phyloP scores from a whole-genome alignment of 2,329 filamentous ascomycete genomes.

The Colletotrichum sublineola region DNA sequence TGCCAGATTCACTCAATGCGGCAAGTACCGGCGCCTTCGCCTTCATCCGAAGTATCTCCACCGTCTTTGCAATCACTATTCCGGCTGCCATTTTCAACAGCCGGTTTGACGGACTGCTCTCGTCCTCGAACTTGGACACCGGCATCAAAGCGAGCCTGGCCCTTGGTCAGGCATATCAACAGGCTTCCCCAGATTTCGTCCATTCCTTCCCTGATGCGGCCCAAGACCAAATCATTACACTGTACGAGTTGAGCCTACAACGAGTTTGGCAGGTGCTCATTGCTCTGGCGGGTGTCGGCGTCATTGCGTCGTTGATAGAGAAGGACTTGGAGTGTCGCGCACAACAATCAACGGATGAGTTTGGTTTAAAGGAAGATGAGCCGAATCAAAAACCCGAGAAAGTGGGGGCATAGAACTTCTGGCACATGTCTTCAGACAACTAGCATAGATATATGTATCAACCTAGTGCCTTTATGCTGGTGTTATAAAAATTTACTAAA shows the following conservation, averaged over 20 bases:
- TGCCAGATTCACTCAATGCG: slow-evolving; percentile 54
- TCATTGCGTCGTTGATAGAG: slow-evolving; percentile 45
- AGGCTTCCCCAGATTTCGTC: background rate
- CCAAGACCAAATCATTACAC: background rate
- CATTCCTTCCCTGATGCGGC: background rate
- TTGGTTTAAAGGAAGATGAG: slow-evolving; percentile 4
- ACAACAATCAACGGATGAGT: slow-evolving; percentile 35
- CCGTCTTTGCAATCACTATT: slow-evolving; percentile 75
- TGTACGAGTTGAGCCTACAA: background rate
- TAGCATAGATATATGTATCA: too few relatives aligned
- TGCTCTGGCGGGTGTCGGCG: slow-evolving; percentile 46
- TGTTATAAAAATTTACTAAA: too few relatives aligned
- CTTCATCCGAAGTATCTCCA: slow-evolving; percentile 66
- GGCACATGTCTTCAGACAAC: too few relatives aligned
- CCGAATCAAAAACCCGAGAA: too few relatives aligned
- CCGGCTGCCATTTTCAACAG: slow-evolving; percentile 76
- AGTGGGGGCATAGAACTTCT: too few relatives aligned
- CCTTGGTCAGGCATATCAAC: background rate
- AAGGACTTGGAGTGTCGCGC: slow-evolving; percentile 46
- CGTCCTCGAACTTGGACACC: slow-evolving; percentile 48
- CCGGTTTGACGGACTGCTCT: slow-evolving; percentile 51
- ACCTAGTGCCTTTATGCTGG: too few relatives aligned
- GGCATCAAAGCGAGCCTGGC: background rate
- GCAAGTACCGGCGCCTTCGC: slow-evolving; percentile 56
- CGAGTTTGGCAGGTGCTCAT: slow-evolving; percentile 53